Percentiles rank a stretch among this genome's conserved stretches.
Evolutionary conservation across 768 basidiomycete species (phyloP).

Genomic region (Lactarius trivialis): DNA sequence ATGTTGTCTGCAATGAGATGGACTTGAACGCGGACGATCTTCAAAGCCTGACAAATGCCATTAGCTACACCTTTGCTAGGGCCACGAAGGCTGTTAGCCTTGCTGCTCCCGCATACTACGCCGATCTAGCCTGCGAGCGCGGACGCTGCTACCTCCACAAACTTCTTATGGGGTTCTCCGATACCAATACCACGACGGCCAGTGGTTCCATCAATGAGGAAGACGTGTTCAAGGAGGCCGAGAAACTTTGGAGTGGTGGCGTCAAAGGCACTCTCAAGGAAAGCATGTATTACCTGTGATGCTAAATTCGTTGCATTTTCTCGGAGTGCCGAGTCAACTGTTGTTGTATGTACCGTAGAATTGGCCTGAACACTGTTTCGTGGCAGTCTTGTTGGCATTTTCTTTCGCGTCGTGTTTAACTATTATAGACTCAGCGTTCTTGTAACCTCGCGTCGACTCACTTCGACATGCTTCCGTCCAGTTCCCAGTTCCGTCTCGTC

Average conservation of each 20-base stretch:
- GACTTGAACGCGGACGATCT: conserved; percentile 42
- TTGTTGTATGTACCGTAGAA: background rate
- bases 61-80: conserved; percentile 52
- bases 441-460: background rate
- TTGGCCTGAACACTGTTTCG: background rate
- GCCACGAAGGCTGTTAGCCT: conserved; percentile 50
- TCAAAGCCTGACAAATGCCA: conserved; percentile 48
- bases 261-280: conserved; percentile 51
- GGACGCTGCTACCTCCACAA: conserved; percentile 48
- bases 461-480: background rate
- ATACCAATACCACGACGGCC: conserved; percentile 29
- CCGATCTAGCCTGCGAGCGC: conserved; percentile 46
- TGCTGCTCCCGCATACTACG: conserved; percentile 41
- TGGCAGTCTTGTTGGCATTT: background rate
- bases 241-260: conserved; percentile 48
- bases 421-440: background rate
- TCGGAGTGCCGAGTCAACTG: background rate
- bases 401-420: background rate
- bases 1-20: conserved; percentile 49
- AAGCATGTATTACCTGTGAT: conserved; percentile 71
- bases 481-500: background rate
- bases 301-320: background rate
- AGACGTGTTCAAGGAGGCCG: conserved; percentile 48
- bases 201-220: conserved; percentile 40
- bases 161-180: conserved; percentile 38